Base-by-base conservation (phyloP, 495 filamentous ascomycete genomes). In the Lichina pygmaea region DNA sequence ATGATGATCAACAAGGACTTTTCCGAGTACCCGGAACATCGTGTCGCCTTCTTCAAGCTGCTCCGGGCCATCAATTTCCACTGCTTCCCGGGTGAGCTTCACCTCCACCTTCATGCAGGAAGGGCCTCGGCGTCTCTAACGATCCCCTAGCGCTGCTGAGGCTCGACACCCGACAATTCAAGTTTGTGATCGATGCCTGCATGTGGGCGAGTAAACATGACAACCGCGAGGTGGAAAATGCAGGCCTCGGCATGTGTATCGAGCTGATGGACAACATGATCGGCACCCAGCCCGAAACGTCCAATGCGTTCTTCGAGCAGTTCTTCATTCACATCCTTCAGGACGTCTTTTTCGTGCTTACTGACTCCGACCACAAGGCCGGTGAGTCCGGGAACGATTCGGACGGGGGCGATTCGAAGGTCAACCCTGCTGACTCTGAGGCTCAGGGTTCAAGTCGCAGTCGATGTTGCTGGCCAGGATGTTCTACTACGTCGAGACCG, bases 1-100 rank as follows among this genome's bases (percentile, higher is more conserved):
- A 81, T 93, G 51, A 99, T 99, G 89, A 95, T 99, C 65, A 99
- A 95, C 71, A 99, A 95, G 61, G 86, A 99, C 56, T 99, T 95
- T 64, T 91, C 92, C 42, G 89, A 99, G 57, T 99, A 91, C 59
- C 89, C 89, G 0, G 89, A 99, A 55, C 89, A 95, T 54, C 77
- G 89, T 38, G 89, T 99, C 4, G 86, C 93, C 58, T 99, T 99
- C 59, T 99, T 95, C 71, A 91, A 89, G 59, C 66, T 95, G 32
- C 70, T 99, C 12, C 72, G 92, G 53, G 81, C 86, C 10, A 93
- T 99, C 62, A 99, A 99, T 54, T 62, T 93, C 6, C 78, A 85
- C 58, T 95, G 91, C 60, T 99, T 99, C 73, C 81, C 78, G 32
- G 67, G 61, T 64, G 52, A 47, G 52, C 50, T 24, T 1, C 11